Evolutionary conservation across 2,329 filamentous ascomycete species (phyloP).

Genomic region (Trichophyton mentagrophytes): DNA sequence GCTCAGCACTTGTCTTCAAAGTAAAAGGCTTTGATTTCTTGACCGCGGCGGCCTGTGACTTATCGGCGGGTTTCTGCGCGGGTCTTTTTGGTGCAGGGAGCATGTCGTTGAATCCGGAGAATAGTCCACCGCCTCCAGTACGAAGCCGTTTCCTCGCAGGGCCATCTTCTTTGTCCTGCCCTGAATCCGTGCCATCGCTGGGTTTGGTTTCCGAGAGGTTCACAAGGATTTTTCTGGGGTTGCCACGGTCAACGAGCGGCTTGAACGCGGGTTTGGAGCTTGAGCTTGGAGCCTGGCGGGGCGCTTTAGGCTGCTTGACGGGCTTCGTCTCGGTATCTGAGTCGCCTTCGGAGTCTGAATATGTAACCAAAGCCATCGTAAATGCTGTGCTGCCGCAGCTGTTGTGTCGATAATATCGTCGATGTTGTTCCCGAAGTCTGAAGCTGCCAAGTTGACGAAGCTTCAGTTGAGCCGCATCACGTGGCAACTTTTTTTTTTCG

Average conservation of each 20-base stretch:
- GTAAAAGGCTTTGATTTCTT: slow-evolving; percentile 45
- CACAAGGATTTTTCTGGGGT: slow-evolving; percentile 66
- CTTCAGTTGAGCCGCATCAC: not conserved
- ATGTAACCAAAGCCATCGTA: slow-evolving; percentile 64
- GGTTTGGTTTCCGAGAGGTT: slow-evolving; percentile 50
- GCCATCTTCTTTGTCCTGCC: slow-evolving; percentile 17
- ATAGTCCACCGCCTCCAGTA: slow-evolving; percentile 40
- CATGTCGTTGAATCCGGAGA: slow-evolving; percentile 74
- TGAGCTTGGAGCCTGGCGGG: slow-evolving; percentile 6
- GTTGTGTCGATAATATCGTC: not conserved
- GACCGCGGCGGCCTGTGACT: slow-evolving; percentile 15
- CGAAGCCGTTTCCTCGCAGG: slow-evolving; percentile 7
- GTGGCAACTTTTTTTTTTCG: not conserved
- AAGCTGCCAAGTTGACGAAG: too few relatives aligned
- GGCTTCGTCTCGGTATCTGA: slow-evolving; percentile 23
- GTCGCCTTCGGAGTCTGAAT: slow-evolving; percentile 64
- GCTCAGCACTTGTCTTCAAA: slow-evolving; percentile 70
- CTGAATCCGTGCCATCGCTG: slow-evolving; percentile 25
- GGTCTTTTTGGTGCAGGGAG: slow-evolving; percentile 66
- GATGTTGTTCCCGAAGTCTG: not conserved
- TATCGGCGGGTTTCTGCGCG: slow-evolving; percentile 9
- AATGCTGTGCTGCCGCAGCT: not conserved
- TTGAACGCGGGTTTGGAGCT: slow-evolving; percentile 41
- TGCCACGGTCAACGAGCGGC: slow-evolving; percentile 68
- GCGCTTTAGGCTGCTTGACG: slow-evolving; percentile 13